Conservation (phyloP, 2,329 filamentous ascomycete species). For the Aspergillus sp. region DNA sequence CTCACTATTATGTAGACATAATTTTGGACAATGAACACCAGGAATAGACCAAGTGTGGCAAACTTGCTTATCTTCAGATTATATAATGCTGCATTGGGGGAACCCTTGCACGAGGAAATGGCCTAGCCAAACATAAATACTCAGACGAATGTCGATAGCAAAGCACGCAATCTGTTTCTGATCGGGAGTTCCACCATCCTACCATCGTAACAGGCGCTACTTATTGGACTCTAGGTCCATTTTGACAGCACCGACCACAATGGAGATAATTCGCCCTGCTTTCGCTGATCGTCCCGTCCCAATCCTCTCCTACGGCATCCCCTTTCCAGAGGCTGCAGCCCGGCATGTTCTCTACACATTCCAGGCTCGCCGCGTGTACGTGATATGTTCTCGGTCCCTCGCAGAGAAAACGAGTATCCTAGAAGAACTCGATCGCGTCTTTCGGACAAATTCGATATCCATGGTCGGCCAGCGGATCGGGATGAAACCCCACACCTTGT, state of each 20-base stretch:
- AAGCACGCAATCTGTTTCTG: no score
- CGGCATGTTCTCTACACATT: conserved; percentile 53
- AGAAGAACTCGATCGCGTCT: conserved; percentile 36
- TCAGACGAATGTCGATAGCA: accelerated
- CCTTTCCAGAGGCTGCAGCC: conserved; percentile 50
- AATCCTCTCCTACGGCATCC: conserved; percentile 52
- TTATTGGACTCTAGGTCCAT: no score
- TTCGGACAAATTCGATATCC: background rate
- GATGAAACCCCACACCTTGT: background rate
- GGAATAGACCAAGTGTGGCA: no score
- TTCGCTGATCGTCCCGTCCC: conserved; percentile 43
- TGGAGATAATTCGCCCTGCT: conserved; percentile 40
- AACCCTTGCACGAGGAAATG: no score
- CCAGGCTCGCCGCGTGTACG: conserved; percentile 51
- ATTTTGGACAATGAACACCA: no score
- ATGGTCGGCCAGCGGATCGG: background rate
- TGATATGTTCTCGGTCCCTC: conserved; percentile 57
- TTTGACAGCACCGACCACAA: background rate
- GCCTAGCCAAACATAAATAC: no score
- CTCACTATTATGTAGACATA: no score
- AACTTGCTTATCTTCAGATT: no score
- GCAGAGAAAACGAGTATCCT: conserved; percentile 53
- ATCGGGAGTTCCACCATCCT: no score
- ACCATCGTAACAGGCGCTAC: no score
- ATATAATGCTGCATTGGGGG: no score